Base-by-base conservation (phyloP, 441 rosid genomes). In the Gossypium trilobum region DNA sequence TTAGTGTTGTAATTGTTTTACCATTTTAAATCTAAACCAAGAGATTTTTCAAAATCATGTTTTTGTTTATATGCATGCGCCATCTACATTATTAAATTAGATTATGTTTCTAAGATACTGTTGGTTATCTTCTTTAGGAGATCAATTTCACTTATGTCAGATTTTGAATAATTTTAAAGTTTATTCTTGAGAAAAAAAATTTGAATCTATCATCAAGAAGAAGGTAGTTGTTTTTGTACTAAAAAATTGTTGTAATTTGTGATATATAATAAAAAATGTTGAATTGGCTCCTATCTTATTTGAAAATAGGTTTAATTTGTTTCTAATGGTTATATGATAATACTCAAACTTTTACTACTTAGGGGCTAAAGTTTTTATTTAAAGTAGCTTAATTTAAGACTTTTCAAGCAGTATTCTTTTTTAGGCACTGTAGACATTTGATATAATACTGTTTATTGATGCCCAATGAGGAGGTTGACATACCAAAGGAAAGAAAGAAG, bases 321-420 rank as follows among this genome's bases (percentile, higher is more conserved):
- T 31, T n/a, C 5, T 69, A 60, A 31, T 68, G 51, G 48, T 51
- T 27, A 31, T 51, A 29, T 16, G 48, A 54, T 51, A 50, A 52
- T 52, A 48, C 17, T 69, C 7, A 14, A 27, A 25, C 14, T 68
- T 11, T 8, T 68, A 10, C 36, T 68, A n/a, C 3, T 51, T 51
- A 46, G 16, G 13, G 22, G 27, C 3, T 69, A 29, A 54, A 2
- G 10, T 9, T 54, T 19, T 54, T 55, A 69, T 52, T 54, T 54
- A 52, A 27, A 69, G 6, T 16, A 31, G 60, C 62, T 69, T 69
- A 61, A 2, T 31, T 54, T 54, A 55, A 54, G 73, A 69, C 50
- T 55, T 69, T 31, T 69, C 31, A 54, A 69, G 19, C 11, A 36
- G 8, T n/a, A 22, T 9, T 51, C 10, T 54, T 69, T 11, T 7